Base-by-base conservation (phyloP, 1,284 basidiomycete species). In the Leccinum solheimii region DNA sequence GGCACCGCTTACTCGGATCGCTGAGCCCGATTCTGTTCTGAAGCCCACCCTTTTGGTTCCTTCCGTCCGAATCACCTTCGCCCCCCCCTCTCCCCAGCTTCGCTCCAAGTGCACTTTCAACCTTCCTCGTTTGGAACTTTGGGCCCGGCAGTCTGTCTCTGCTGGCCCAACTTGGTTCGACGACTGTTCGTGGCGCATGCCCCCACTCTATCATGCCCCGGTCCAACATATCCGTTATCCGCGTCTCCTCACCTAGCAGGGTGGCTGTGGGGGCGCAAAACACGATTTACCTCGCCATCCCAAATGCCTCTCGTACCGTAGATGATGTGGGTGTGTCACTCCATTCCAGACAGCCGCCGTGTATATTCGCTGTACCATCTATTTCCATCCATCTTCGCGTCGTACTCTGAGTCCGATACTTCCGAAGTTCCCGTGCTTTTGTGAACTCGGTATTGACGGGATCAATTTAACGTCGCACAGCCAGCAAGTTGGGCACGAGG, bases 271-370 rank as follows among this genome's bases (percentile, higher is more conserved):
- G 59, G 34, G 48, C 53, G 58, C 57, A 45, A 27, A 51, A 48
- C 16, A 57, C 62, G 71, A 73, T 72, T 69, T 69, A 69, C 67
- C 72, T 71, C 63, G 43, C 43, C 7, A 13, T 58, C 58, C 56
- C 57, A 51, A 21, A 36, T 55, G 45, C 5, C 38, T 53, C 48
- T 57, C 45, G 21, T 26, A 52, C 60, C 32, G 32, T 34, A 34
- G 32, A 11, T 32, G 10, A 2, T 48, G 6, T 14, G 19, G 5
- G 43, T 16, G 52, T 30, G 27, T 30, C 48, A 16, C 13, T 11
- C 2, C 3, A 14, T n/a, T 43, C 57, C 48, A 16, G 49, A 64
- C 52, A 48, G 48, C 30, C n/a, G 34, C 64, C 45, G 16, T 19
- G 27, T 40, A 32, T 10, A 11, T 62, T 65, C 49, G 34, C 26